Conservation (phyloP, 768 basidiomycete genomes). For the Leccinum broughii region DNA sequence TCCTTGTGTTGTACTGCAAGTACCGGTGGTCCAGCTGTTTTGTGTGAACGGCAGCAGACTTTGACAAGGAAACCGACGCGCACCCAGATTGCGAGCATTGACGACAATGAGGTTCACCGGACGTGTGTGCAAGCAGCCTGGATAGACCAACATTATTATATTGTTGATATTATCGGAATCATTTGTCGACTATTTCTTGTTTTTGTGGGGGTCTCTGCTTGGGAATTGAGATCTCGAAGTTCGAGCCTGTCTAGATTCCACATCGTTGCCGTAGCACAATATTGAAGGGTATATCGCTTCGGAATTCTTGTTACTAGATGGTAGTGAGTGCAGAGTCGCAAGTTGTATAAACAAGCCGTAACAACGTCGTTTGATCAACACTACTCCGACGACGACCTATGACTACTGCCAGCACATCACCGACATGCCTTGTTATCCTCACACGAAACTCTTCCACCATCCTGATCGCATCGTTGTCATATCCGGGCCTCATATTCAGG, state of each 20-base stretch:
- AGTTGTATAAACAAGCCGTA: not conserved
- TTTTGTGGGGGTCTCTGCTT: not conserved
- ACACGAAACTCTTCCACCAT: conserved; percentile 46
- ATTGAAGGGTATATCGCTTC: not conserved
- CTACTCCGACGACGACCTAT: not conserved
- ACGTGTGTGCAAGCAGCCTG: no score
- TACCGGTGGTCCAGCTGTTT: not conserved
- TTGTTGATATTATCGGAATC: no score
- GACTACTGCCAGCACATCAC: not conserved
- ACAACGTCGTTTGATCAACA: not conserved
- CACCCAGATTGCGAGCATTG: no score
- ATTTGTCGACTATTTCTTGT: no score
- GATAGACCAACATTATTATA: no score
- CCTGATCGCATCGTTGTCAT: conserved; percentile 41
- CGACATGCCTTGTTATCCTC: conserved; percentile 47
- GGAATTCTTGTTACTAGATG: not conserved
- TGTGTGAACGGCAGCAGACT: not conserved
- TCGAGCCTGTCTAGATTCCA: not conserved
- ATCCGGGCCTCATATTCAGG: conserved; percentile 64
- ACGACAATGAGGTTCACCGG: no score
- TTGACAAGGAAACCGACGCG: not conserved
- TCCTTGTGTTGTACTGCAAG: not conserved
- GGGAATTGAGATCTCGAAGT: not conserved
- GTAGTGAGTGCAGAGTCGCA: not conserved
- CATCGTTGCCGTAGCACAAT: not conserved